Base-by-base conservation (phyloP, 2,329 filamentous ascomycete genomes). In the Pezizomycotina sp. region DNA sequence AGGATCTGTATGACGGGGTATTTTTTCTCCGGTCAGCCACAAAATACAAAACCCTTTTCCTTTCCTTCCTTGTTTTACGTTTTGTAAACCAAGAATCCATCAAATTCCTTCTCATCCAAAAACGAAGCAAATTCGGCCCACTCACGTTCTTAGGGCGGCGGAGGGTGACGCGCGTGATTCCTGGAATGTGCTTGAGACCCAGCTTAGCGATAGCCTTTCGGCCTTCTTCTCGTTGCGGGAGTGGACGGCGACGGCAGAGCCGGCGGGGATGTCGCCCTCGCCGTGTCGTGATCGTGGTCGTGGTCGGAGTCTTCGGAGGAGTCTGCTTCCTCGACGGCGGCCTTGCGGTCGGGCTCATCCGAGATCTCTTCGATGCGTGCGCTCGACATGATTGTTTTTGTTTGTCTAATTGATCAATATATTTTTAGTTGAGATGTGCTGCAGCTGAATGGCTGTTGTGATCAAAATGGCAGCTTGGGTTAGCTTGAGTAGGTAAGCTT, bases 171-270 rank as follows among this genome's bases (percentile, higher is more conserved):
- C 89, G 77, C 56, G 89, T 98, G 64, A 98, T 98, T 60, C 89
- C 91, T 57, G 80, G 78, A 52, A 98, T 78, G 58, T 86, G 83
- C 71, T 82, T 89, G 60, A 98, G 69, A 60, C 92, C 84, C 58
- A 95, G 75, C 76, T 98, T 98, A 63, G 83, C 80, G 60, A 98
- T 92, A 57, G 84, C 83, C 74, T 98, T 98, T 66, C 89, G 78
- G 89, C 91, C 77, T 98, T 98, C 80, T 98, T 98, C 78, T 98
- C 89, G 68, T 95, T 95, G 63, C 89, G 83, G 59, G 82, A 92
- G 73, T 95, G 86, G 58, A 98, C 77, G 55, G 89, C 74, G 57
- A 86, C 78, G 49, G 77, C 74, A 56, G 83, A 80, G 58, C 86
- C 89, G 52, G 79, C 77, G 59, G 86, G 82, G 54, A 77, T 74